Conservation (phyloP, 148 eudicot genomes). For the Euryodendron excelsum region DNA sequence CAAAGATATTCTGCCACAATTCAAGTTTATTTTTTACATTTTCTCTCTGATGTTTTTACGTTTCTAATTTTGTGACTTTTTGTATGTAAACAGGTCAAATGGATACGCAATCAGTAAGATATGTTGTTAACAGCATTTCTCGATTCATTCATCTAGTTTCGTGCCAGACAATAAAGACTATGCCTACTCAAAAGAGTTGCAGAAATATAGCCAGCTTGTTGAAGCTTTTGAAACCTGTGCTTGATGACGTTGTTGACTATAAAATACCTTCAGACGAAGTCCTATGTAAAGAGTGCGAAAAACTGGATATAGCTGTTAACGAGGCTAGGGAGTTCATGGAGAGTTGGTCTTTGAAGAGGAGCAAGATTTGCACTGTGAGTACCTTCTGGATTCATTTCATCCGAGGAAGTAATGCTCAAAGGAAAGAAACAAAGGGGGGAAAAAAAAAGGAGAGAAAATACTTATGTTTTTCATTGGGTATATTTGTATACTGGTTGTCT, state of each 20-base stretch:
- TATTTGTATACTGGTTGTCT: not conserved
- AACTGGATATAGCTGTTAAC: slow-evolving; percentile 62
- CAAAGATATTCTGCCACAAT: not conserved
- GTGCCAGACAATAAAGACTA: slow-evolving; percentile 48
- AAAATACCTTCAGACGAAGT: slow-evolving; percentile 45
- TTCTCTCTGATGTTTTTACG: not conserved
- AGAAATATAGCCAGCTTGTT: slow-evolving; percentile 41
- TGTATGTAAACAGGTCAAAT: slow-evolving; percentile 49
- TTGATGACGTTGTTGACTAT: slow-evolving; percentile 54
- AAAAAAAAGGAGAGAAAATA: not conserved
- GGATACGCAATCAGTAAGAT: slow-evolving; percentile 68
- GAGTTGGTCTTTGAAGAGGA: slow-evolving; percentile 66
- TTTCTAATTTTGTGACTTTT: not conserved
- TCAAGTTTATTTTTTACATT: not conserved
- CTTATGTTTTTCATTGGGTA: not conserved
- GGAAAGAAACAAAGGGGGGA: not conserved
- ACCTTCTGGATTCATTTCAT: slow-evolving; percentile 12
- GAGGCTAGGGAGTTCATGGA: slow-evolving; percentile 80
- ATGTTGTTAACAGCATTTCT: slow-evolving; percentile 75
- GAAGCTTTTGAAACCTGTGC: slow-evolving; percentile 69
- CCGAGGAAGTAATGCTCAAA: slow-evolving; percentile 6
- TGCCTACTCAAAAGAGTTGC: slow-evolving; percentile 59
- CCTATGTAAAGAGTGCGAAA: slow-evolving; percentile 66
- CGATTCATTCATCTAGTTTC: slow-evolving; percentile 86
- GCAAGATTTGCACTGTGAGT: slow-evolving; percentile 77